These are phyloP conservation scores for Carex scoparia DNA, from an alignment of 176 grass and related monocot genomes.

Conservation along the genomic window DNA sequence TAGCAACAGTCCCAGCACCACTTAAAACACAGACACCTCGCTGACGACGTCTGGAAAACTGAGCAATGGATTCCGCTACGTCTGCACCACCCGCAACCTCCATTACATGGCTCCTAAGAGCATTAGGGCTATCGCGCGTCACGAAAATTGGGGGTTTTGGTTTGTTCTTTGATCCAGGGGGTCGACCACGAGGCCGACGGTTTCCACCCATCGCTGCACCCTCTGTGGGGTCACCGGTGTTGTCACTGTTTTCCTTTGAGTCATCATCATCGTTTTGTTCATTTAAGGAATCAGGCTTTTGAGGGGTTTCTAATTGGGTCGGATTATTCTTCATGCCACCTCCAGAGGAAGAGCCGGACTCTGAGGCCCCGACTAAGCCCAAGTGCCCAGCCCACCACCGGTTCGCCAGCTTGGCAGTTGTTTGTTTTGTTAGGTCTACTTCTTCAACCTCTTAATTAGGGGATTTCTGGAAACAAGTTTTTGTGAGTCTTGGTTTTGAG, in stretches of 20 bases:
- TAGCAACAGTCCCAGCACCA: constrained; percentile 74
- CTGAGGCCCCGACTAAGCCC: constrained; percentile 45
- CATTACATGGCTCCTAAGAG: constrained; percentile 89
- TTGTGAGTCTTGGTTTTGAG: constrained; percentile 9
- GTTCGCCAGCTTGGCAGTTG: constrained; percentile 65
- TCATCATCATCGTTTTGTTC: constrained; percentile 29
- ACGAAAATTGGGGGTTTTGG: constrained; percentile 94
- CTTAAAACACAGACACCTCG: constrained; percentile 92
- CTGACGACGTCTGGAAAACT: constrained; percentile 80
- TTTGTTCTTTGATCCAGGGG: constrained; percentile 96
- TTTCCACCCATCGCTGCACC: constrained; percentile 43
- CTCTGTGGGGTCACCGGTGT: constrained; percentile 49
- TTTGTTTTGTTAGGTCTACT: neutral
- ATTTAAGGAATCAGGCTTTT: constrained; percentile 1
- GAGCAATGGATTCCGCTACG: constrained; percentile 78
- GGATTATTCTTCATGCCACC: constrained; percentile 35
- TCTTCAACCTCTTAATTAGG: neutral
- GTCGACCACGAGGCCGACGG: constrained; percentile 70
- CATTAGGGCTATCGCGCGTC: constrained; percentile 87
- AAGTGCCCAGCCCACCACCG: constrained; percentile 79
- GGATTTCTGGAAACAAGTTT: neutral
- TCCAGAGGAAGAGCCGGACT: constrained; percentile 48
- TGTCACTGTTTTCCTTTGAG: constrained; percentile 44
- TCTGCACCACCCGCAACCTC: constrained; percentile 83
- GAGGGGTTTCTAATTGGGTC: constrained; percentile 36